Conservation (phyloP, 495 filamentous ascomycete genomes). For the Lichenothelia convexa region DNA sequence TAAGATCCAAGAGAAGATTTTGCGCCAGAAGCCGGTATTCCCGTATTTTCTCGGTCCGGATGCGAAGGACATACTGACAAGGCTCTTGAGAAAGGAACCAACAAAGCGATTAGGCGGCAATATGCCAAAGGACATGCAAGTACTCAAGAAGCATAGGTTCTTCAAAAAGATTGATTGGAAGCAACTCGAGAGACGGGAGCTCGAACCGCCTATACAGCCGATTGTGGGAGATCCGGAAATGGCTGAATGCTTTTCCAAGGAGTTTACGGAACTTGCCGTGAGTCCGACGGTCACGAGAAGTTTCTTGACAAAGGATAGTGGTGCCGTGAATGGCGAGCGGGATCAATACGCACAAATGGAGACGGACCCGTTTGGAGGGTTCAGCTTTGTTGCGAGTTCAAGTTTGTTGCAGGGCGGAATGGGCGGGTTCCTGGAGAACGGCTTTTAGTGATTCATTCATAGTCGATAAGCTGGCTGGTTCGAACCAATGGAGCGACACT, state of each 20-base stretch:
- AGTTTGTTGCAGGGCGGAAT: slow-evolving; percentile 49
- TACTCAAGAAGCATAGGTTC: slow-evolving; percentile 86
- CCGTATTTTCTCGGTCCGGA: slow-evolving; percentile 80
- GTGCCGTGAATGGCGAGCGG: too few species aligned
- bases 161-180: slow-evolving; percentile 94
- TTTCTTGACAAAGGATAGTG: too few species aligned
- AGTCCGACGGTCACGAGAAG: slow-evolving; percentile 62
- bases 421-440: too few species aligned
- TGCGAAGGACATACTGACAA: slow-evolving; percentile 79
- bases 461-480: too few species aligned
- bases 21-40: slow-evolving; percentile 69
- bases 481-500: too few species aligned
- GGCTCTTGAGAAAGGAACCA: slow-evolving; percentile 79
- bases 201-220: slow-evolving; percentile 74
- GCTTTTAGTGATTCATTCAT: too few species aligned
- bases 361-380: slow-evolving; percentile 75
- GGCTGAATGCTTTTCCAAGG: slow-evolving; percentile 79
- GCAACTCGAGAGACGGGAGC: slow-evolving; percentile 53
- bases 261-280: slow-evolving; percentile 72
- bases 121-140: slow-evolving; percentile 70
- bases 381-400: slow-evolving; percentile 82
- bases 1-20: slow-evolving; percentile 84
- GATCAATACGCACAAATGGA: slow-evolving; percentile 26
- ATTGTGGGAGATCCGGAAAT: slow-evolving; percentile 86
- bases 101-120: slow-evolving; percentile 69